Percentiles rank a stretch among this genome's conserved stretches.
Conservation (phyloP, 2,329 filamentous ascomycete species). For the Phaeosphaeriaceae sp. region DNA sequence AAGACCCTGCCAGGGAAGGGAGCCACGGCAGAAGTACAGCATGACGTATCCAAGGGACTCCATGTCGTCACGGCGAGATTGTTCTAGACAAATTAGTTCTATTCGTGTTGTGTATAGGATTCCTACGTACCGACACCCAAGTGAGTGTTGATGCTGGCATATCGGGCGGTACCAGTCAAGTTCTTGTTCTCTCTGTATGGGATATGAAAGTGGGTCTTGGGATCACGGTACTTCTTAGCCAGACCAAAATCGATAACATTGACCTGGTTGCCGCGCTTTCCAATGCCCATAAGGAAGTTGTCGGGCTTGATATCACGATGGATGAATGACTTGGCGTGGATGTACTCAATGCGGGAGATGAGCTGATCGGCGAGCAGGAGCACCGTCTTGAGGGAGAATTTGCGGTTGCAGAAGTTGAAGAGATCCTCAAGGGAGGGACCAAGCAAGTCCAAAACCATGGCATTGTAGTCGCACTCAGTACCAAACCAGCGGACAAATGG, state of each 20-base stretch:
- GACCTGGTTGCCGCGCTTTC: conserved; percentile 98
- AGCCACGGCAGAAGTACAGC: conserved; percentile 99
- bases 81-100: conserved; percentile 64
- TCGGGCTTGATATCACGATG: conserved; percentile 99
- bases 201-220: conserved; percentile 99
- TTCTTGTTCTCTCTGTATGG: conserved; percentile 99
- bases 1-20: conserved; percentile 96
- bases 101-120: background rate
- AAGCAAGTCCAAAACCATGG: conserved; percentile 97
- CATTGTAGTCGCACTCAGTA: conserved; percentile 99
- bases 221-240: conserved; percentile 99
- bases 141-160: conserved; percentile 98
- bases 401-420: conserved; percentile 99
- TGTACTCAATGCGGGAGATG: conserved; percentile 99
- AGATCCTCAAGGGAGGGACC: conserved; percentile 95
- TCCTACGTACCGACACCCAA: conserved; percentile 77
- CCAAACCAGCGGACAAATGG: conserved; percentile 99
- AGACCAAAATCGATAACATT: conserved; percentile 99
- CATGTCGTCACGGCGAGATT: conserved; percentile 99
- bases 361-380: conserved; percentile 95
- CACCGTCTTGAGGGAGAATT: conserved; percentile 98
- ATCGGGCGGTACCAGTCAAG: conserved; percentile 96
- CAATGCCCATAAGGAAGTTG: conserved; percentile 99
- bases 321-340: conserved; percentile 99
- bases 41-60: conserved; percentile 98